Conservation (phyloP, 441 rosid genomes). For the Rhodomyrtus psidioides region DNA sequence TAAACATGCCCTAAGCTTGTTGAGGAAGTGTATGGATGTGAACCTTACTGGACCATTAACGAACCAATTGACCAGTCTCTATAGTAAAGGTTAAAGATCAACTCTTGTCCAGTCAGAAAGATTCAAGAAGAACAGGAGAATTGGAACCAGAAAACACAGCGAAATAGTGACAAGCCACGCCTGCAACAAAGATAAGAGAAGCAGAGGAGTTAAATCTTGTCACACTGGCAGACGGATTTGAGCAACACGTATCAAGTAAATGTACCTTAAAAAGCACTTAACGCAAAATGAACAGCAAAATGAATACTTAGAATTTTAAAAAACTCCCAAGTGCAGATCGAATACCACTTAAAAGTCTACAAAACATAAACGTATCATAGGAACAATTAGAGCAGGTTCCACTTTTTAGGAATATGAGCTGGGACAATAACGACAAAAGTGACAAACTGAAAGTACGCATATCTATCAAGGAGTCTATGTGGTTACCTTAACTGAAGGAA, state of each 20-base stretch:
- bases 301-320: neutral
- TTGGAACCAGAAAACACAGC: neutral
- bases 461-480: neutral
- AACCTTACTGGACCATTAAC: neutral
- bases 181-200: neutral
- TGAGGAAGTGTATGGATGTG: neutral
- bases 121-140: neutral
- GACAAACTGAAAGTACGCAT: neutral
- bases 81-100: neutral
- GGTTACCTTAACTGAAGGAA: neutral
- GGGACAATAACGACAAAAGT: neutral
- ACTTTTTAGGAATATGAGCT: neutral
- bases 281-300: neutral
- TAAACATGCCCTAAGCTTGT: neutral
- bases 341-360: neutral
- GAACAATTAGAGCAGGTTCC: neutral
- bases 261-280: neutral
- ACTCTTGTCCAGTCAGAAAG: neutral
- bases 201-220: neutral
- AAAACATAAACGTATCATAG: neutral
- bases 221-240: neutral
- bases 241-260: neutral
- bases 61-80: neutral
- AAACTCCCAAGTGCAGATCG: neutral
- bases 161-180: neutral